phyloP scores from a whole-genome alignment of 768 basidiomycete genomes.

The Pulveroboletus sp. region DNA sequence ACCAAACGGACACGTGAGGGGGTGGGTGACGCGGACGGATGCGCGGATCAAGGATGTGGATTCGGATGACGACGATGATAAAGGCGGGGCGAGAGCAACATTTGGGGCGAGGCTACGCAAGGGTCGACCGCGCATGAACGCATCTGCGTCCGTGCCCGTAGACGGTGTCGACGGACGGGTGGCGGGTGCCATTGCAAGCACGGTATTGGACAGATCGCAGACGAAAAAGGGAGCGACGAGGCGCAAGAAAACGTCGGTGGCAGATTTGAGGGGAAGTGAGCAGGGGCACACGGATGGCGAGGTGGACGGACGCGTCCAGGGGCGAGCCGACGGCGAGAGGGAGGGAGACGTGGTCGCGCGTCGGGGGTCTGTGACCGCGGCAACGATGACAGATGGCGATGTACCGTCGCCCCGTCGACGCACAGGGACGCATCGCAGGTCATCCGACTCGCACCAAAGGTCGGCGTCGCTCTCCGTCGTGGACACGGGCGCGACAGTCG shows the following conservation, averaged over 20 bases:
- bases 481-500: background rate
- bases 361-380: background rate
- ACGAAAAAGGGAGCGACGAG: slow-evolving; percentile 3
- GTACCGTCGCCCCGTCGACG: background rate
- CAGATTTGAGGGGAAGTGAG: slow-evolving; percentile 24
- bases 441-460: slow-evolving; percentile 2
- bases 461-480: slow-evolving; percentile 16
- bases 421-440: background rate
- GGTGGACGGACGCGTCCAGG: slow-evolving; percentile 1
- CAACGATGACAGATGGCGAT: background rate
- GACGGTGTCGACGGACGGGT: slow-evolving; percentile 1
- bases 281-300: slow-evolving; percentile 31
- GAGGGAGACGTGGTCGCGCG: background rate
- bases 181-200: background rate
- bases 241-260: slow-evolving; percentile 21
- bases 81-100: background rate
- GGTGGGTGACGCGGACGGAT: slow-evolving; percentile 32
- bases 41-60: slow-evolving; percentile 11
- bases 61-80: slow-evolving; percentile 9
- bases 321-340: background rate
- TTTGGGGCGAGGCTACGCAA: slow-evolving; percentile 15
- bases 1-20: background rate
- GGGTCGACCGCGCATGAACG: slow-evolving; percentile 5
- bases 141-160: background rate
- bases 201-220: background rate